Evolutionary conservation across 2,329 filamentous ascomycete species (phyloP).

Genomic region (Fusarium lateritium): DNA sequence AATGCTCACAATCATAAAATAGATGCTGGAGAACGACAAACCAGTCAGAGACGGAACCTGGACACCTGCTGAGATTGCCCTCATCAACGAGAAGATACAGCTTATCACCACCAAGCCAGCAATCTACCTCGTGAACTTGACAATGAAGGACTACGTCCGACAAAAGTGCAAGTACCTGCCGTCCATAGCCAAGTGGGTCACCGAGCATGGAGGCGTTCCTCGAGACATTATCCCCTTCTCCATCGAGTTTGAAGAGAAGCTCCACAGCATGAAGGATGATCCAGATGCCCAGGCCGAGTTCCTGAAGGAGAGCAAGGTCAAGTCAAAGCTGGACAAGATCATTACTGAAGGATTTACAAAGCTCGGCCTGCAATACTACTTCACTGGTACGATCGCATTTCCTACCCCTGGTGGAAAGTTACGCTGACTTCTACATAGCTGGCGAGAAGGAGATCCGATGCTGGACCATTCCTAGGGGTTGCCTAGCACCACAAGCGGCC

Average conservation of each 20-base stretch:
- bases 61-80: slow-evolving; percentile 59
- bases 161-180: slow-evolving; percentile 64
- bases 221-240: slow-evolving; percentile 61
- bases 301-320: slow-evolving; percentile 59
- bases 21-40: slow-evolving; percentile 58
- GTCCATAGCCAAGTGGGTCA: slow-evolving; percentile 61
- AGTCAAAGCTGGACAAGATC: slow-evolving; percentile 60
- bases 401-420: not conserved
- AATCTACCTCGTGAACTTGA: slow-evolving; percentile 63
- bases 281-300: slow-evolving; percentile 54
- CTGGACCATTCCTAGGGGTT: slow-evolving; percentile 59
- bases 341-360: slow-evolving; percentile 62
- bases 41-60: slow-evolving; percentile 60
- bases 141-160: slow-evolving; percentile 63
- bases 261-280: slow-evolving; percentile 58
- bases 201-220: slow-evolving; percentile 59
- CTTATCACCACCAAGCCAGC: slow-evolving; percentile 63
- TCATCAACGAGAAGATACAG: slow-evolving; percentile 63
- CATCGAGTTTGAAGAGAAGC: slow-evolving; percentile 62
- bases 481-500: slow-evolving; percentile 59
- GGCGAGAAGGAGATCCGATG: slow-evolving; percentile 63
- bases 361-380: slow-evolving; percentile 62
- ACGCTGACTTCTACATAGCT: slow-evolving; percentile 45
- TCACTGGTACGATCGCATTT: slow-evolving; percentile 53
- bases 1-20: slow-evolving; percentile 17